These are phyloP conservation scores for Epichloe bromicola DNA, from an alignment of 2,329 filamentous ascomycete genomes.

Conservation along the genomic window DNA sequence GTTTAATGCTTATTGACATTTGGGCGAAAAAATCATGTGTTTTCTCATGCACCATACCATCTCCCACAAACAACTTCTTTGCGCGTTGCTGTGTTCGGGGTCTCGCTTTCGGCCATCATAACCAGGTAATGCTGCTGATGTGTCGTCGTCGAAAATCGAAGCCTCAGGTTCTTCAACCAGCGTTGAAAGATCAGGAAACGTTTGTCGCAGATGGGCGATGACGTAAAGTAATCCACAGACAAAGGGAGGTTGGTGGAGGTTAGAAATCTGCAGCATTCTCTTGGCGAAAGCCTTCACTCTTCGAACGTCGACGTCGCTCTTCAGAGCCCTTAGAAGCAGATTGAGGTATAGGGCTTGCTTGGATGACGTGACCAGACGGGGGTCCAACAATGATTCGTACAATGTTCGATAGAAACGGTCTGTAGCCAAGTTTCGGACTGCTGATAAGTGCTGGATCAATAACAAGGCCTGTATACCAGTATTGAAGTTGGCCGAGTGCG, in stretches of 20 bases:
- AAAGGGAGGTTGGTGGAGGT: conserved; percentile 84
- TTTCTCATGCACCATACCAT: conserved; percentile 38
- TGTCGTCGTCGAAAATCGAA: conserved; percentile 50
- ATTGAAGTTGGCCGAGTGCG: conserved; percentile 97
- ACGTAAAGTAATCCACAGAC: conserved; percentile 88
- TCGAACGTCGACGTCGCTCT: conserved; percentile 78
- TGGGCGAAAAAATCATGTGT: not conserved
- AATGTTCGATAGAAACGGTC: conserved; percentile 92
- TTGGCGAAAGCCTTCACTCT: conserved; percentile 95
- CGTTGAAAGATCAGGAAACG: conserved; percentile 67
- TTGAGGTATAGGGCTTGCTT: conserved; percentile 96
- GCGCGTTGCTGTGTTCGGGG: conserved; percentile 86
- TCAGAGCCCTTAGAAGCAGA: conserved; percentile 74
- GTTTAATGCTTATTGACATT: not conserved
- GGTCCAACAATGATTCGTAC: conserved; percentile 93
- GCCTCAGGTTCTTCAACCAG: conserved; percentile 73
- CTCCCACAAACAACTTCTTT: conserved; percentile 88
- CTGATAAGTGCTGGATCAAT: conserved; percentile 83
- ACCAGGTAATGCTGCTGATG: conserved; percentile 26
- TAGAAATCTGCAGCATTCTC: conserved; percentile 74
- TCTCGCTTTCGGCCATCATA: conserved; percentile 90
- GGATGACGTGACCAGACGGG: conserved; percentile 69
- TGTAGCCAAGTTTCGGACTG: conserved; percentile 64
- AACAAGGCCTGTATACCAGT: conserved; percentile 92
- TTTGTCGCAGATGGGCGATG: conserved; percentile 63